Conservation (phyloP, 176 grass and related monocot genomes). For the Carex pumila region DNA sequence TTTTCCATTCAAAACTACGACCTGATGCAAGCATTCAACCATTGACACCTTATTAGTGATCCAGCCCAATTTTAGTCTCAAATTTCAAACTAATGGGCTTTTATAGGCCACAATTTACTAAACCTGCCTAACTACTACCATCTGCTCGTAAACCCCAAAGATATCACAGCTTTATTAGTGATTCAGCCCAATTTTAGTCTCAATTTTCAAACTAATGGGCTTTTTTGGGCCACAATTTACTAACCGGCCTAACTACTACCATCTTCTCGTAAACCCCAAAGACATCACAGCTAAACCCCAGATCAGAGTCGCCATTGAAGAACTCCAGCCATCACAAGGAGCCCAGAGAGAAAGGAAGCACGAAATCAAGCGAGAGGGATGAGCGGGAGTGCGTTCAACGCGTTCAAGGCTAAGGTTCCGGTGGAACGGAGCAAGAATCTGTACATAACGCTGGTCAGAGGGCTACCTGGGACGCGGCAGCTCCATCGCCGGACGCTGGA, state of each 20-base stretch:
- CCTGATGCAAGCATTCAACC: no score
- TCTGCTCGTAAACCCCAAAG: background rate
- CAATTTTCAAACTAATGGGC: background rate
- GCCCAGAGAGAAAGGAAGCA: background rate
- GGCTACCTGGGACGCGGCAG: constrained; percentile 59
- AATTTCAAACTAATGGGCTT: background rate
- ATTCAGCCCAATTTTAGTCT: background rate
- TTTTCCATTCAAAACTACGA: no score
- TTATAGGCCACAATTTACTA: background rate
- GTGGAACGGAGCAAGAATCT: constrained; percentile 67
- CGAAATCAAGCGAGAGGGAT: constrained; percentile 9
- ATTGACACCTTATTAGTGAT: background rate
- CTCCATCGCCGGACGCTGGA: constrained; percentile 95
- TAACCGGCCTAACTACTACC: background rate
- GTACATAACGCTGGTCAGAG: constrained; percentile 93
- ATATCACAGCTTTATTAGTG: background rate
- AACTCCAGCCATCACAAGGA: background rate
- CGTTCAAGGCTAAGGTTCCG: constrained; percentile 60
- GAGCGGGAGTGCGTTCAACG: constrained; percentile 78
- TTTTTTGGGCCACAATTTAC: background rate
- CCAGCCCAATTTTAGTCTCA: background rate
- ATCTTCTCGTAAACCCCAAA: background rate
- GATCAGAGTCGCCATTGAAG: constrained; percentile 15
- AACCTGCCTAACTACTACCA: background rate
- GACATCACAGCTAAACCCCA: background rate